These are phyloP conservation scores for Leptomonas pyrrhocoris DNA, from an alignment of 208 protist species.

Conservation along the genomic window DNA sequence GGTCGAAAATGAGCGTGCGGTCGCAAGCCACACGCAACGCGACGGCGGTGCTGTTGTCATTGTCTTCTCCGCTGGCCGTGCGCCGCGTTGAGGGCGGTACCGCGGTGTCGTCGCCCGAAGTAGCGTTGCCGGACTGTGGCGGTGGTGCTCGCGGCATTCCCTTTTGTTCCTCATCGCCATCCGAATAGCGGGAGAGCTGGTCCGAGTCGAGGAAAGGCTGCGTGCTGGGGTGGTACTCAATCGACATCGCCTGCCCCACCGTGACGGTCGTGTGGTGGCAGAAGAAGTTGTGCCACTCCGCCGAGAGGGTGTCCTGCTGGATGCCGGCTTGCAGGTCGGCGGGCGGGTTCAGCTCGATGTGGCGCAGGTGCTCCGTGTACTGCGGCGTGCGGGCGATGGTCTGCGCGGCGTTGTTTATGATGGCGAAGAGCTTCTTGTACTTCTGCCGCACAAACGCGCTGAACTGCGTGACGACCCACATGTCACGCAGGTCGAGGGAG, in stretches of 20 bases:
- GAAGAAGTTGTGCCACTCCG: constrained; percentile 87
- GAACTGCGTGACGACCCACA: constrained; percentile 94
- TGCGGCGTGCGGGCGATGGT: constrained; percentile 93
- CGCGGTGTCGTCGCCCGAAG: not conserved
- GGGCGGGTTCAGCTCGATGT: constrained; percentile 64
- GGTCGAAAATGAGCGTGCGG: constrained; percentile 75
- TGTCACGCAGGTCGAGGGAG: constrained; percentile 94
- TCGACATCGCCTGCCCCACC: constrained; percentile 68
- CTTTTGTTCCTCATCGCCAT: not conserved
- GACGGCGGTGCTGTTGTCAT: constrained; percentile 3
- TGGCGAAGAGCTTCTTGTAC: constrained; percentile 86
- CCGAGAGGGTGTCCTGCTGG: constrained; percentile 35
- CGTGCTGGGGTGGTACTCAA: constrained; percentile 57
- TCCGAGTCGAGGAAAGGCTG: constrained; percentile 49
- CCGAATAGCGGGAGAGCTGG: not conserved
- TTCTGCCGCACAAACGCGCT: constrained; percentile 76
- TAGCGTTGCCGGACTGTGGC: constrained; percentile 11
- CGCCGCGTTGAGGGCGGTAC: not conserved
- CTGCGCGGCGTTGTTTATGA: constrained; percentile 98
- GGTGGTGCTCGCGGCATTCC: not conserved
- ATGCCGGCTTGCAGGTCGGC: constrained; percentile 53
- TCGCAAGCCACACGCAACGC: constrained; percentile 15
- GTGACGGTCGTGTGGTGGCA: constrained; percentile 75
- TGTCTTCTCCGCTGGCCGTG: not conserved
- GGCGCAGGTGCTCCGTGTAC: constrained; percentile 90